Evolutionary conservation across 148 eudicot genomes (phyloP).

Genomic region (Amaranthus hypochondriacus): DNA sequence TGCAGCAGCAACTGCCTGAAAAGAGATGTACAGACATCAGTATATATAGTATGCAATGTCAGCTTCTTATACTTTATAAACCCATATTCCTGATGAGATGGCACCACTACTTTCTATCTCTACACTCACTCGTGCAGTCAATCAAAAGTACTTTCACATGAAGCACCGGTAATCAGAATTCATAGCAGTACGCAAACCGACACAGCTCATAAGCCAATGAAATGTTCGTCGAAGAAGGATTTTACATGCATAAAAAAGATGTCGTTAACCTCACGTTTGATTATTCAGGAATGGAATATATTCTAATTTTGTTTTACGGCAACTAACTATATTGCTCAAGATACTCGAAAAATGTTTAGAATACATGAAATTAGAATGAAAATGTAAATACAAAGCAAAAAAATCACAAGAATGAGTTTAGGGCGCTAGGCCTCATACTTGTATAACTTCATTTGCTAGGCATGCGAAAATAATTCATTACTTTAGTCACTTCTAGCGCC

Average conservation of each 20-base stretch:
- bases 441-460: no score
- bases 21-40: constrained; percentile 11
- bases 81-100: no score
- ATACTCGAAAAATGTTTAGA: not conserved
- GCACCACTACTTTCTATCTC: not conserved
- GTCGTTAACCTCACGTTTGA: no score
- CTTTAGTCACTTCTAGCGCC: no score
- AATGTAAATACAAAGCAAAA: no score
- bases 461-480: no score
- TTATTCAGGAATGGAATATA: no score
- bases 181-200: not conserved
- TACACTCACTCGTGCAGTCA: not conserved
- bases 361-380: no score
- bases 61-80: no score
- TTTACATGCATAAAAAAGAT: not conserved
- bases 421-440: no score
- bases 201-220: constrained; percentile 1
- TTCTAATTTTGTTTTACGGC: no score
- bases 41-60: not conserved
- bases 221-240: not conserved
- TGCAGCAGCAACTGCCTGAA: constrained; percentile 56
- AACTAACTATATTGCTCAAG: not conserved
- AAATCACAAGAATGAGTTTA: no score
- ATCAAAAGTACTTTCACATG: not conserved
- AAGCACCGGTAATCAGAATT: not conserved